Evolutionary conservation across 169 alveolate genomes (phyloP).

Genomic region (Plasmodium vinckei): DNA sequence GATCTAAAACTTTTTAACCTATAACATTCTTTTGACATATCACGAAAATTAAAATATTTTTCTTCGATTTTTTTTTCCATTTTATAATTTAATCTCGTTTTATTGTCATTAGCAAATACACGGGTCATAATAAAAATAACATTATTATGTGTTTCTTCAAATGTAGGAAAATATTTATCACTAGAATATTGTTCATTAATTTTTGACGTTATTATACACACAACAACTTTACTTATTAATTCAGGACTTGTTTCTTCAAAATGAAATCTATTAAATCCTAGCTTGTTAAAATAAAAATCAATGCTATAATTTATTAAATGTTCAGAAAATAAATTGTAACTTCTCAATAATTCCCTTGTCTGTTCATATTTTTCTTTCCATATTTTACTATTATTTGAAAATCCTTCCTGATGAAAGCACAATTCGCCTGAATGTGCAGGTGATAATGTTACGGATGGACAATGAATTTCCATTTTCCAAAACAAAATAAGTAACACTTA

Average conservation of each 20-base stretch:
- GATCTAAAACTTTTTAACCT: constrained; percentile 89
- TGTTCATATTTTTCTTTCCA: constrained; percentile 67
- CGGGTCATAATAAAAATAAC: constrained; percentile 83
- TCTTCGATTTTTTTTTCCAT: constrained; percentile 85
- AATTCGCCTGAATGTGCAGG: constrained; percentile 11
- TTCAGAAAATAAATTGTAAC: constrained; percentile 68
- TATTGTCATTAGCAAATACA: constrained; percentile 83
- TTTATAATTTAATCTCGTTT: constrained; percentile 83
- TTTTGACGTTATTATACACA: constrained; percentile 88
- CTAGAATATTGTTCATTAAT: constrained; percentile 85
- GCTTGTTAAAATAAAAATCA: constrained; percentile 85
- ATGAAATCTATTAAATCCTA: constrained; percentile 87
- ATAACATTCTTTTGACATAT: constrained; percentile 81
- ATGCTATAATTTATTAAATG: constrained; percentile 78
- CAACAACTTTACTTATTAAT: constrained; percentile 86
- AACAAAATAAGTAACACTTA: no score
- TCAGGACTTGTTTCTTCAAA: constrained; percentile 86
- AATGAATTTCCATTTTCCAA: not conserved
- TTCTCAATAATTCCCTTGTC: constrained; percentile 22
- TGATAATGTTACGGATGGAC: not conserved
- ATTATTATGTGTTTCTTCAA: constrained; percentile 83
- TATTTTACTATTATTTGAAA: constrained; percentile 55
- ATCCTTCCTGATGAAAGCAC: constrained; percentile 16
- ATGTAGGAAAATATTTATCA: constrained; percentile 85
- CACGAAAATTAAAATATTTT: constrained; percentile 80